Percentiles rank a stretch among this genome's conserved stretches.
Conservation (phyloP, 345 rosid genomes). For the Atalantia buxifolia region DNA sequence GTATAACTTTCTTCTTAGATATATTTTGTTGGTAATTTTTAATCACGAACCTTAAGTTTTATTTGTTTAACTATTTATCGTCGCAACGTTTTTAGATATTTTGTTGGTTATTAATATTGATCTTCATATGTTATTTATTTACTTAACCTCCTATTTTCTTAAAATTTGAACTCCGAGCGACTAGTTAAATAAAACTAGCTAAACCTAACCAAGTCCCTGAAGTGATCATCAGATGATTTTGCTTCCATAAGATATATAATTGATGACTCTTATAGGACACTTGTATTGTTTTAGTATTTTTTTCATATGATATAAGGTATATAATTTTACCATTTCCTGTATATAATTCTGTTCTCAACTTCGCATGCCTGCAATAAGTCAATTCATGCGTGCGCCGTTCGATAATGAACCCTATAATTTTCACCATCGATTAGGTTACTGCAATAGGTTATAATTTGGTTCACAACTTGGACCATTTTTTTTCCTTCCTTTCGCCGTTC, state of each 20-base stretch:
- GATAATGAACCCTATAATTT: neutral
- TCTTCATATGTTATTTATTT: too few species aligned
- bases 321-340: too few species aligned
- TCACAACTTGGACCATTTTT: conserved; percentile 1
- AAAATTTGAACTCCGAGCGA: rapidly evolving
- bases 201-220: too few species aligned
- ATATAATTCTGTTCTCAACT: neutral
- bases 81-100: neutral
- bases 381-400: neutral
- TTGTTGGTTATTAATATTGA: neutral
- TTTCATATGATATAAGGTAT: neutral
- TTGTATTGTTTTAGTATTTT: neutral
- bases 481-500: neutral
- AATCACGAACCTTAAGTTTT: neutral
- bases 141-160: too few species aligned
- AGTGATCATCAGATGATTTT: neutral
- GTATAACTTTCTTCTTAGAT: neutral
- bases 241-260: neutral
- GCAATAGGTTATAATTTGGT: conserved; percentile 4
- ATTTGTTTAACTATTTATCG: too few species aligned
- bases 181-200: rapidly evolving
- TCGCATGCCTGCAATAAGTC: neutral
- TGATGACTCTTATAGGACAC: neutral
- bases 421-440: neutral
- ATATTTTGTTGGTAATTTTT: neutral